Base-by-base conservation (phyloP, 768 basidiomycete species). In the Clitopilus passeckerianus region DNA sequence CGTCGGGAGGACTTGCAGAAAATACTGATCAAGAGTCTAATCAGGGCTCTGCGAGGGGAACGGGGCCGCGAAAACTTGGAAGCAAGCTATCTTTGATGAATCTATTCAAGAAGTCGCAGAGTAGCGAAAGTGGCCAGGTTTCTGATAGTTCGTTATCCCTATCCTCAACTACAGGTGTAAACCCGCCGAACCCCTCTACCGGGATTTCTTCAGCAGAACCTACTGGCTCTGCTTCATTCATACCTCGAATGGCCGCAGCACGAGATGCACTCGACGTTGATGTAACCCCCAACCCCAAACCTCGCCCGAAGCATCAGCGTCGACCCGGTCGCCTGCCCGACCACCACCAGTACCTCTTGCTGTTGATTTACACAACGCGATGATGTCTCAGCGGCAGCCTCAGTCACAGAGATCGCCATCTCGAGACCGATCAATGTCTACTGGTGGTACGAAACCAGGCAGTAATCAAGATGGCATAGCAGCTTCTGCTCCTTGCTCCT, bases 31-130 rank as follows among this genome's bases (percentile, higher is more conserved):
- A 59, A 12, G 60, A 65, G 5, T 58, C 60, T 4, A 57, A 41
- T 34, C 58, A 71, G 34, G 60, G 74, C 27, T 56, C 70, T 16
- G 68, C 71, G 63, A 73, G 74, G 20, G 70, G 75, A 62, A 72
- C 70, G 22, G 74, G 73, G 10, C 63, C 71, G 33, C 73, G 76
- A 53, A 86, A 77, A 64, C 71, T 89, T 4, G 80, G 81, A 24
- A 85, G 86, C 71, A 92, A 92, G 70, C 81, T 90, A 59, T 91
- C 90, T 22, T 74, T 92, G 57, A 75, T 91, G 63, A 86, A 83
- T 64, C 77, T 91, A 15, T 91, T 91, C 76, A 87, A 83, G 78
- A 89, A 86, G 72, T 75, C 70, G 1, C 77, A 79, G 55, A 61
- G 75, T 0, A 76, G 73, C 12, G 78, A 63, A 15, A 9, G 59